A percentile compares a stretch with the other conserved stretches of the same genome.
Conservation (phyloP, 345 rosid species). For the Lepidium aucheri region DNA sequence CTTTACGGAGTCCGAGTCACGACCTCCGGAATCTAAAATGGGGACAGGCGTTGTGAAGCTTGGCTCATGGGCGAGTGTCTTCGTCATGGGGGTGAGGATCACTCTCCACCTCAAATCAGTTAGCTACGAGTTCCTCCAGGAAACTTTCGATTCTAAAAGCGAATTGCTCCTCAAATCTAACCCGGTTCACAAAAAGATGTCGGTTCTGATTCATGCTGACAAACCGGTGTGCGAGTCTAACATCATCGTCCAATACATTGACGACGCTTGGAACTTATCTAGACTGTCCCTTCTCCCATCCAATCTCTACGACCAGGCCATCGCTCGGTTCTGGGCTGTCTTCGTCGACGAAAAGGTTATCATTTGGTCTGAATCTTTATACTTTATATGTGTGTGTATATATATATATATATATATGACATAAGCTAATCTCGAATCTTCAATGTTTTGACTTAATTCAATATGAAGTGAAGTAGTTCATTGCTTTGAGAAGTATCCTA, state of each 20-base stretch:
- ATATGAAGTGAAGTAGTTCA: slow-evolving; percentile 14
- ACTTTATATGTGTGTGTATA: no score
- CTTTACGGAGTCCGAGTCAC: no score
- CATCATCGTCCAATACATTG: slow-evolving; percentile 61
- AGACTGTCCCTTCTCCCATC: slow-evolving; percentile 59
- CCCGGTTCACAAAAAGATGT: slow-evolving; percentile 76
- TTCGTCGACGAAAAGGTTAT: slow-evolving; percentile 52
- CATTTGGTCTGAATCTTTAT: no score
- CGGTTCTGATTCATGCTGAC: slow-evolving; percentile 59
- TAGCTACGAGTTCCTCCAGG: slow-evolving; percentile 32
- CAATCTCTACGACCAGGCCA: slow-evolving; percentile 49
- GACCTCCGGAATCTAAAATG: not conserved
- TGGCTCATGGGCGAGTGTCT: slow-evolving; percentile 28
- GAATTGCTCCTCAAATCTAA: slow-evolving; percentile 67
- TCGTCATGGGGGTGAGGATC: slow-evolving; percentile 23
- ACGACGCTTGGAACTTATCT: slow-evolving; percentile 52
- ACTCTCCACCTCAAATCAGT: slow-evolving; percentile 25
- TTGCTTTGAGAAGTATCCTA: slow-evolving; percentile 19
- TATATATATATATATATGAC: no score
- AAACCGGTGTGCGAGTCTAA: slow-evolving; percentile 65
- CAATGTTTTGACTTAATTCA: not conserved
- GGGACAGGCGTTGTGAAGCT: slow-evolving; percentile 15
- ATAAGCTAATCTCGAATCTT: not conserved
- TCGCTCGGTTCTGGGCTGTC: slow-evolving; percentile 60
- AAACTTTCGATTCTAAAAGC: slow-evolving; percentile 43